Base-by-base conservation (phyloP, 148 eudicot species). In the Nepenthes gracilis region DNA sequence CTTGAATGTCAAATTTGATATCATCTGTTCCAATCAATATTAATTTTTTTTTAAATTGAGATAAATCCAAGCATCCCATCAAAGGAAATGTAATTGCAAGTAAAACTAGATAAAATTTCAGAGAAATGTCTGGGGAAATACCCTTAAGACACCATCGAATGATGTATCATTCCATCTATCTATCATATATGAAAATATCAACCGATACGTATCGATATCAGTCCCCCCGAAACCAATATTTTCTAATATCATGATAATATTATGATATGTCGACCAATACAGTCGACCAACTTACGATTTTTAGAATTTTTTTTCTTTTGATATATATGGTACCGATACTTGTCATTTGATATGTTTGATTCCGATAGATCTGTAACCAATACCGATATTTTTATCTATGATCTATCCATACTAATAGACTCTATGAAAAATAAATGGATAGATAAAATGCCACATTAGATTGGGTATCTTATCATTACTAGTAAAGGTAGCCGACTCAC, bases 1-100 rank as follows among this genome's bases (percentile, higher is more conserved):
- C 77, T 80, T 80, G 60, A 94, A 94, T 51, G 93, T 81, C 69
- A 94, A 76, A 70, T 83, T 89, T 59, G 99, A 89, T 64, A 94
- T 75, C 95, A 94, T 94, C 99, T 89, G 88, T 48, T 40, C 35
- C 73, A 77, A 51, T 35, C 10, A 34, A 57, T 33, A 54, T 13
- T 23, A 23, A 23, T 23, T 23, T 23, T 23, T 23, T 23, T 23
- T 23, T 23, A 23, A 23, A 23, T 23, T 23, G 23, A 23, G 55
- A 12, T n/a, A 10, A 52, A n/a, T 5, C 55, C 2, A 52, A 52
- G 55, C 14, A 52, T 12, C 54, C 2, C 54, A 2, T 11, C 11
- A 50, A 52, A 11, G 8, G n/a, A 32, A n/a, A 52, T 2, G 15
- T 12, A 11, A 50, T 6, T 10, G 15, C 54, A 50, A 10, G 37